These are phyloP conservation scores for Pseudozyma sp. DNA, from an alignment of 1,284 basidiomycete genomes.

Conservation along the genomic window DNA sequence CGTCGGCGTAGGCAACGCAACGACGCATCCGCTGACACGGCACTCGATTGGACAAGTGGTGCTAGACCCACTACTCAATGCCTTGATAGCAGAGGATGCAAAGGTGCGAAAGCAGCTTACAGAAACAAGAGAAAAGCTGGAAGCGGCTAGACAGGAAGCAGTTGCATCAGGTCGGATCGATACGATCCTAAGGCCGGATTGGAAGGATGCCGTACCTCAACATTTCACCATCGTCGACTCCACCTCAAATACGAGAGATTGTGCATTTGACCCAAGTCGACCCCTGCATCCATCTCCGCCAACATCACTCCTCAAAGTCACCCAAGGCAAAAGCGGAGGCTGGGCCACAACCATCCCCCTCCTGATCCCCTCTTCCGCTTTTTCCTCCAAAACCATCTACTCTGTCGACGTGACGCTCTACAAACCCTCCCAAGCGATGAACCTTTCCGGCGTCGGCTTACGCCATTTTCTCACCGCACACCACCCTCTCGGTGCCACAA, in stretches of 20 bases:
- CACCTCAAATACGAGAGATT: too few relatives aligned
- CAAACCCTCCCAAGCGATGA: constrained; percentile 42
- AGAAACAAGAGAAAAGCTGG: constrained; percentile 6
- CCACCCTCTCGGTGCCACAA: background rate
- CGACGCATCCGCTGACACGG: constrained; percentile 42
- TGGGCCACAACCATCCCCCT: constrained; percentile 3
- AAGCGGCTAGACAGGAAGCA: constrained; percentile 4
- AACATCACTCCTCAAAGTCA: background rate
- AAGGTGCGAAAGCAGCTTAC: constrained; percentile 1
- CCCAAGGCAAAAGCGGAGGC: background rate
- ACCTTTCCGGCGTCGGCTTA: constrained; percentile 30
- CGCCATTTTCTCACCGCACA: constrained; percentile 12
- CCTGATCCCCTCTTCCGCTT: constrained; percentile 4
- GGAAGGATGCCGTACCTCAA: constrained; percentile 7
- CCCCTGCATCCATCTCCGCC: background rate
- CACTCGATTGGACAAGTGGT: constrained; percentile 44
- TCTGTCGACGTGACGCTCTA: constrained; percentile 20
- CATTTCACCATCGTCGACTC: background rate
- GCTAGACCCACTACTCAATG: constrained; percentile 18
- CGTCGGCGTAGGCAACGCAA: constrained; percentile 35
- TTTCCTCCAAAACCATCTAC: constrained; percentile 2
- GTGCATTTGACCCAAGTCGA: background rate
- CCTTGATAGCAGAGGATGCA: constrained; percentile 10
- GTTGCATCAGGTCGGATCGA: background rate
- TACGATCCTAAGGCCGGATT: background rate